Conservation (phyloP, 768 basidiomycete species). For the Trametes elegans region DNA sequence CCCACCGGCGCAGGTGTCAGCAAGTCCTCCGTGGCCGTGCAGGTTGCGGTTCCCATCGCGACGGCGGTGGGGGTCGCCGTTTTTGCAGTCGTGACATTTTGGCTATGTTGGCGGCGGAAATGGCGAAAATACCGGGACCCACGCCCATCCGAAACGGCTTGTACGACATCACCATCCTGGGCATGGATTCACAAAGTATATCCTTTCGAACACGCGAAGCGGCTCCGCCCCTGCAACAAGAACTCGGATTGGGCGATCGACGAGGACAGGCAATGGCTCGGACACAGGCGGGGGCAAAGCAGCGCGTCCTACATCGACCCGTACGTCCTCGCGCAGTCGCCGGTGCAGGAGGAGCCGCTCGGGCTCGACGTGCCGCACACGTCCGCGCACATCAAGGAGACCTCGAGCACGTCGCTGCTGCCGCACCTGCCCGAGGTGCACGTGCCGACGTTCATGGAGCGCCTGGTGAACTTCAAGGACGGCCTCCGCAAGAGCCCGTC, state of each 20-base stretch:
- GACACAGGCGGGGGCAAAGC: background rate
- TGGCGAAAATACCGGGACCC: background rate
- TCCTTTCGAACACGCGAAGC: background rate
- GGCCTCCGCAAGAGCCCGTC: slow-evolving; percentile 9
- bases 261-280: background rate
- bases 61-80: slow-evolving; percentile 3
- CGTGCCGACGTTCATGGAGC: slow-evolving; percentile 14
- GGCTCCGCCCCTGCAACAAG: slow-evolving; percentile 9
- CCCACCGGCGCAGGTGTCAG: background rate
- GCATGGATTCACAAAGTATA: background rate
- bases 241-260: slow-evolving; percentile 17
- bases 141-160: background rate
- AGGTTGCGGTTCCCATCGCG: slow-evolving; percentile 7
- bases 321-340: background rate
- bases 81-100: background rate
- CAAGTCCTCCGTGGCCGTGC: background rate
- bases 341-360: background rate
- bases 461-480: slow-evolving; percentile 9
- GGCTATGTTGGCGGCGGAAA: slow-evolving; percentile 1
- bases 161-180: background rate
- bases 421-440: slow-evolving; percentile 8
- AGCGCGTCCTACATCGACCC: background rate
- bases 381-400: slow-evolving; percentile 1
- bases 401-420: slow-evolving; percentile 10
- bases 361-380: background rate